Evolutionary conservation across 2,329 filamentous ascomycete species (phyloP), one percentile per base, ranked within the genome.

Genomic region (Talaromyces pinophilus): DNA sequence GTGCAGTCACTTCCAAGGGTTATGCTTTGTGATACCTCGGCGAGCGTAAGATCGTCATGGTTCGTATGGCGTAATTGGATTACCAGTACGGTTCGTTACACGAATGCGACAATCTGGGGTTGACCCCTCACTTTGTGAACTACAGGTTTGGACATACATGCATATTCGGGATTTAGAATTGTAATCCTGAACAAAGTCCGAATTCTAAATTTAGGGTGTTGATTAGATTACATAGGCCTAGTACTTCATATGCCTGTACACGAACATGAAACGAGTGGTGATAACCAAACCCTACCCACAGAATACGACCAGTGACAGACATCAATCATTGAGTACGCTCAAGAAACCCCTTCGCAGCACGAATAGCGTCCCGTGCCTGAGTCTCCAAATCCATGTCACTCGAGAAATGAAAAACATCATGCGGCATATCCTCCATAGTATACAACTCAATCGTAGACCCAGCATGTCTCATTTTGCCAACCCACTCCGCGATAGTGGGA

Each of bases 401-500:
- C 48, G 61, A 54, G 5, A 63, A 30, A 13, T 5, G 19, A 57
- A 63, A 63, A 4, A 44, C 48, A 15, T 63, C 62, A 25, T 63
- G 62, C 17, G 62, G 62, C 62, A 55, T 54, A 19, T 44, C 62
- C 8, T 55, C 22, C 62, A 63, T 55, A 42, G 46, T 50, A 42
- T 63, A 50, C 46, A 63, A 33, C 25, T 63, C 46, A 44, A 63
- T 63, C 11, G 33, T 44, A 2, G 62, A 63, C 2, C 62, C 62
- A 22, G 48, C 48, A 19, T 63, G 1, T 35, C 50, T 63, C 62
- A 63, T 63, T 57, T 55, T 55, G 35, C 8, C 22, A 15, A 63
- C 62, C 62, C 62, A 63, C 33, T 63, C 48, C 0, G 22, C 50
- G 46, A 63, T 46, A 22, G n/a, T 38, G 17, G 62, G 5, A 35